phyloP scores from a whole-genome alignment of 495 filamentous ascomycete species.

The Astrocystis sublimbata region DNA sequence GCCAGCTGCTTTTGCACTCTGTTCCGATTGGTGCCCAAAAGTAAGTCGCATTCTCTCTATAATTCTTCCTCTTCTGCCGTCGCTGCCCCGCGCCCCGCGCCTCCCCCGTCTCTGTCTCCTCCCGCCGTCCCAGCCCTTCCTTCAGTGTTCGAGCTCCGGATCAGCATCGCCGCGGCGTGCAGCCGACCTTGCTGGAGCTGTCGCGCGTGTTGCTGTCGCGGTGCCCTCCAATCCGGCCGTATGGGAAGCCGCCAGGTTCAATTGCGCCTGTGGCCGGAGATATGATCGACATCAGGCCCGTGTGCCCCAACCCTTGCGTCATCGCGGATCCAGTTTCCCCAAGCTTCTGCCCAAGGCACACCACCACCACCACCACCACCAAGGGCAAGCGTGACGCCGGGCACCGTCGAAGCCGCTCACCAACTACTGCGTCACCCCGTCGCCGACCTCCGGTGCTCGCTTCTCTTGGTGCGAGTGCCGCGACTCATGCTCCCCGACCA shows the following conservation, averaged over 20 bases:
- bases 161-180: neutral
- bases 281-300: conserved; percentile 28
- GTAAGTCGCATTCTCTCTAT: conserved; percentile 35
- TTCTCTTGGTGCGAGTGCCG: neutral
- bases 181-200: too few species aligned
- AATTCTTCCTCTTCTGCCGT: too few species aligned
- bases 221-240: conserved; percentile 11
- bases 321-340: conserved; percentile 24
- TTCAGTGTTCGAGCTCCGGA: conserved; percentile 28
- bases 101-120: neutral
- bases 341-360: too few species aligned
- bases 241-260: conserved; percentile 3
- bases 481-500: conserved; percentile 10
- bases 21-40: conserved; percentile 45
- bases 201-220: neutral
- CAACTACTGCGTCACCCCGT: neutral
- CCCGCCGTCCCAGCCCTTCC: conserved; percentile 21
- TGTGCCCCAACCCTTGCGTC: conserved; percentile 32
- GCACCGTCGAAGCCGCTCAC: neutral
- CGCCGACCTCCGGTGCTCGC: neutral
- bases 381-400: neutral
- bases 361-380: conserved; percentile 12
- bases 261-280: conserved; percentile 19
- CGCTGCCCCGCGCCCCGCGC: neutral
- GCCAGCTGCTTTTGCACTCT: conserved; percentile 35